Percentiles rank a stretch among this genome's conserved stretches.
Evolutionary conservation across 169 alveolate species (phyloP).

Genomic region (Cryptosporidium ryanae): DNA sequence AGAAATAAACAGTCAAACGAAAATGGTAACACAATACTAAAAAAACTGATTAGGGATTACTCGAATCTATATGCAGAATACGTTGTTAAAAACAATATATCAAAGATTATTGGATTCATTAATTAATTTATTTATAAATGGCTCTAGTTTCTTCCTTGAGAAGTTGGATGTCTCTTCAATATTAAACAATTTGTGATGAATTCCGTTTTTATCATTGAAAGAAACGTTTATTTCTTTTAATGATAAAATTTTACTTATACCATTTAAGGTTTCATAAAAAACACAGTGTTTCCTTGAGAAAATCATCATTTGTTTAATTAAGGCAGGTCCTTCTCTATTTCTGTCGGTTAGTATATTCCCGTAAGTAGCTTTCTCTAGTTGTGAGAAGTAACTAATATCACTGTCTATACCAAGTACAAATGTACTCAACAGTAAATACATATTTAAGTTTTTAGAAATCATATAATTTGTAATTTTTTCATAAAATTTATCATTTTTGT

Average conservation of each 20-base stretch:
- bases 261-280: background rate
- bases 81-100: slow-evolving; percentile 15
- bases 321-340: background rate
- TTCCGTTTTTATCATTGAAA: background rate
- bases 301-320: background rate
- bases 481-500: background rate
- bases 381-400: background rate
- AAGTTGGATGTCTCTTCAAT: background rate
- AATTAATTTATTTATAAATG: slow-evolving; percentile 12
- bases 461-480: background rate
- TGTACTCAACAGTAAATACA: slow-evolving; percentile 28
- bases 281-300: background rate
- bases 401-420: background rate
- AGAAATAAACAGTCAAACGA: background rate
- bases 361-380: background rate
- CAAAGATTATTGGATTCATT: slow-evolving; percentile 21
- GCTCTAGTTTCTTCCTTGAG: slow-evolving; percentile 57
- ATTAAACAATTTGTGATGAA: background rate
- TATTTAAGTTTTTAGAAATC: background rate
- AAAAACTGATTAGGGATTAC: slow-evolving; percentile 28
- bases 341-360: background rate
- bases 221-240: background rate
- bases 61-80: slow-evolving; percentile 72
- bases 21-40: background rate
- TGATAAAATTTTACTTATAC: background rate